Evolutionary conservation across 345 rosid species (phyloP).

Genomic region (Lenwebbia sp.): DNA sequence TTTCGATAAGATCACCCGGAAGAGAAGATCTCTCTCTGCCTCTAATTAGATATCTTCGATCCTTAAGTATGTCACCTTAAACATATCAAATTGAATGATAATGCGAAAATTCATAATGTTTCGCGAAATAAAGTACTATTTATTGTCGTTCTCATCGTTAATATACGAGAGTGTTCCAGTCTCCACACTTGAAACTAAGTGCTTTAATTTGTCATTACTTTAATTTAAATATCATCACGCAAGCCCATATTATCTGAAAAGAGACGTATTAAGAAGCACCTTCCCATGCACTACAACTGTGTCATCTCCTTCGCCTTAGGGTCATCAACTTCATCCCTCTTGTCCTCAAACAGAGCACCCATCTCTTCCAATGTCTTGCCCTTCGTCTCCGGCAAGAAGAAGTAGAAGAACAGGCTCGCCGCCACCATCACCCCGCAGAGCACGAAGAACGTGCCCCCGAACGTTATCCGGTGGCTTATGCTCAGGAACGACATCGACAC

Average conservation of each 20-base stretch:
- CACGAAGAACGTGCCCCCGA: constrained; percentile 10
- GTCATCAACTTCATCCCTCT: neutral
- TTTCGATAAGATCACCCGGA: neutral
- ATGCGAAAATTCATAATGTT: neutral
- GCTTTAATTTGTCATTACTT: too few species aligned
- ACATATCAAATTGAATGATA: neutral
- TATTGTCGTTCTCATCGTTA: neutral
- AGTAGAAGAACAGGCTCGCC: constrained; percentile 20
- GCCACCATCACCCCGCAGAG: constrained; percentile 7
- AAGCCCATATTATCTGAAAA: too few species aligned
- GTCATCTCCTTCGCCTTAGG: neutral
- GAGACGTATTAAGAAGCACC: neutral
- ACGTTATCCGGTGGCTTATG: neutral
- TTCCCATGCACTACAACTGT: neutral
- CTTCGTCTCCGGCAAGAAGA: constrained; percentile 24
- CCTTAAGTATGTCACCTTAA: neutral
- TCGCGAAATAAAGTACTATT: neutral
- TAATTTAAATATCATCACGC: too few species aligned
- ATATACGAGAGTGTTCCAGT: neutral
- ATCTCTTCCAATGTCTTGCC: constrained; percentile 35
- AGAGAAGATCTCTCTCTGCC: neutral
- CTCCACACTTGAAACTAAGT: too few species aligned
- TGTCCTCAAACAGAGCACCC: constrained; percentile 11
- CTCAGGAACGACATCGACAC: constrained; percentile 10
- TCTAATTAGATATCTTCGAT: neutral